Conservation (phyloP, 495 filamentous ascomycete genomes). For the Penicillium crystallinum region DNA sequence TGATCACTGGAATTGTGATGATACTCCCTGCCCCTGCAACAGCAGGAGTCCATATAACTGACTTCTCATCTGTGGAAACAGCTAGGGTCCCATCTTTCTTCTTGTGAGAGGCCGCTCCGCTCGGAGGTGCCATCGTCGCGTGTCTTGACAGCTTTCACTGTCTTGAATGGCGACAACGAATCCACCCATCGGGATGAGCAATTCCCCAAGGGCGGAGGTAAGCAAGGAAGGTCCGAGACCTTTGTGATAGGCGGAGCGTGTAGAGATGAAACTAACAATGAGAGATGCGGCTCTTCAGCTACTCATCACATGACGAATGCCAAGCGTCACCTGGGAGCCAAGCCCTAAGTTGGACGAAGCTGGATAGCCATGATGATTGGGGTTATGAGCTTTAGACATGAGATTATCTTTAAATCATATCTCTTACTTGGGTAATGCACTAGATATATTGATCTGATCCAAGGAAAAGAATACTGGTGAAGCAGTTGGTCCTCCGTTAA, state of each 20-base stretch:
- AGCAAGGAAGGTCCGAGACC: constrained; percentile 21
- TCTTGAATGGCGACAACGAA: constrained; percentile 31
- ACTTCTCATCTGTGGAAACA: constrained; percentile 61
- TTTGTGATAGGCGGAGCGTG: constrained; percentile 15
- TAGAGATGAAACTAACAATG: constrained; percentile 8
- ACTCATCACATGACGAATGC: constrained; percentile 15
- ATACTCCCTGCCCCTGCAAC: constrained; percentile 46
- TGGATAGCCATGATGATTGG: background rate
- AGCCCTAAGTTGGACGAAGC: constrained; percentile 3
- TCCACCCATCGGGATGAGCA: constrained; percentile 42
- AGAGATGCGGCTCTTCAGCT: constrained; percentile 17
- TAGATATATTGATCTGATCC: no score
- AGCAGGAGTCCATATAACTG: constrained; percentile 73
- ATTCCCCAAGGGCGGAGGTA: constrained; percentile 20
- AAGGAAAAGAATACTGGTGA: no score
- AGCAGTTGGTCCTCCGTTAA: no score
- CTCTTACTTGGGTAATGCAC: no score
- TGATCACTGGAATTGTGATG: constrained; percentile 63
- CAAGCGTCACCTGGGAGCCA: constrained; percentile 4
- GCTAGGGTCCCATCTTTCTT: constrained; percentile 89
- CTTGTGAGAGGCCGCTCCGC: constrained; percentile 78
- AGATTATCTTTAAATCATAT: no score
- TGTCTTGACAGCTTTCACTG: constrained; percentile 42
- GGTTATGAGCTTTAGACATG: background rate
- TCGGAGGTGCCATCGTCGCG: constrained; percentile 52